Evolutionary conservation across 371 early-diverging fungal genomes (phyloP), one percentile per base, ranked within the genome.

Genomic region (Coemansia sp.): DNA sequence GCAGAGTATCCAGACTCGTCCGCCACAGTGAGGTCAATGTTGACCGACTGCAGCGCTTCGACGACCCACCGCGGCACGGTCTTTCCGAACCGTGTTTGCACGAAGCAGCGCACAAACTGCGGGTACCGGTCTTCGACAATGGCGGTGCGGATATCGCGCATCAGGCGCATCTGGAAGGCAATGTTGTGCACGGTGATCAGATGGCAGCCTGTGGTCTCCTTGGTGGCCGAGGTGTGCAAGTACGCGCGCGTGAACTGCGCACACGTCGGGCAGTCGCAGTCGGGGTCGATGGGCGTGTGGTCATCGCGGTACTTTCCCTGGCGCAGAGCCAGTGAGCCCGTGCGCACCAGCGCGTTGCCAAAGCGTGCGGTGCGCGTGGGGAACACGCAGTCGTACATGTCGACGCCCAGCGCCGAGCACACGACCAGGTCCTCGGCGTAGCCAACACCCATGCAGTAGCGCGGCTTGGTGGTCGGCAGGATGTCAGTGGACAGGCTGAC

Each of bases 371-470:
- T 98, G 55, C 98, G 84, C 9, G 98, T 97, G 20, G 98, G 98
- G 77, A 91, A 98, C 5, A 98, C 98, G 80, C 98, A 98, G 77
- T 98, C 98, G 74, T 88, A 94, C 97, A 96, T 97, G 77, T 97
- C 97, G 31, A 93, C 92, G 55, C 98, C 98, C 52, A 98, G 80
- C 33, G 96, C 94, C 39, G 90, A 85, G 81, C 94, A 94, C 1
- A 98, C 91, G 6, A 97, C 91, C 68, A 97, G 75, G 80, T 97
- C 96, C 64, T 92, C 93, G 4, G 95, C 94, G 69, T 97, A 94
- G 70, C 98, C 98, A 30, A 98, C 92, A 35, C 98, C 98, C 98
- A 98, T 98, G 78, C 96, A 94, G 80, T 97, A 98, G 61, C 89
- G 88, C 9, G 98, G 97, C 62, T 95, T 94, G 63, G 81, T 82